Percentiles rank a stretch among this genome's conserved stretches.
Evolutionary conservation across 345 rosid species (phyloP).

Genomic region (Hibiscus syriacus): DNA sequence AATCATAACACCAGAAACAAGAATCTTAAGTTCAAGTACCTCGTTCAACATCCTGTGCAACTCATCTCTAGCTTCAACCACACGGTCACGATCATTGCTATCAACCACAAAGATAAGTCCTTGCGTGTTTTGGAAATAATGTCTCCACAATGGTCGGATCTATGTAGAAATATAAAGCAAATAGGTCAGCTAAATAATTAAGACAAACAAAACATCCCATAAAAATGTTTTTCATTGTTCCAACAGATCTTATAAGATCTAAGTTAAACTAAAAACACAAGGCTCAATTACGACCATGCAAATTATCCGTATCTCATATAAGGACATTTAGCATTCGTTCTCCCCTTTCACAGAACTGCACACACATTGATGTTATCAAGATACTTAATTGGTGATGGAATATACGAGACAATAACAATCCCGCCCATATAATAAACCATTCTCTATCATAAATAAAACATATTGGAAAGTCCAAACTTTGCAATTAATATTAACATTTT

Average conservation of each 20-base stretch:
- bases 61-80: conserved; percentile 1
- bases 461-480: no score
- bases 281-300: neutral
- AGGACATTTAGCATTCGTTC: neutral
- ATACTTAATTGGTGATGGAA: neutral
- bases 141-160: conserved; percentile 1
- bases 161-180: neutral
- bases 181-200: neutral
- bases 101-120: neutral
- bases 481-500: neutral
- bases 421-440: neutral
- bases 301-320: neutral
- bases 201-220: neutral
- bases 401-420: neutral
- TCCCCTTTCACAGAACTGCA: neutral
- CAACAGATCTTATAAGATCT: neutral
- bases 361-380: neutral
- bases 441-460: neutral
- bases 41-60: neutral
- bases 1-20: neutral
- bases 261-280: neutral
- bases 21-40: neutral
- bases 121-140: neutral
- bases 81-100: conserved; percentile 1
- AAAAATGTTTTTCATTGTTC: neutral